Evolutionary conservation across 768 basidiomycete genomes (phyloP), one percentile per base, ranked within the genome.

Genomic region (Tulasnella sp.): DNA sequence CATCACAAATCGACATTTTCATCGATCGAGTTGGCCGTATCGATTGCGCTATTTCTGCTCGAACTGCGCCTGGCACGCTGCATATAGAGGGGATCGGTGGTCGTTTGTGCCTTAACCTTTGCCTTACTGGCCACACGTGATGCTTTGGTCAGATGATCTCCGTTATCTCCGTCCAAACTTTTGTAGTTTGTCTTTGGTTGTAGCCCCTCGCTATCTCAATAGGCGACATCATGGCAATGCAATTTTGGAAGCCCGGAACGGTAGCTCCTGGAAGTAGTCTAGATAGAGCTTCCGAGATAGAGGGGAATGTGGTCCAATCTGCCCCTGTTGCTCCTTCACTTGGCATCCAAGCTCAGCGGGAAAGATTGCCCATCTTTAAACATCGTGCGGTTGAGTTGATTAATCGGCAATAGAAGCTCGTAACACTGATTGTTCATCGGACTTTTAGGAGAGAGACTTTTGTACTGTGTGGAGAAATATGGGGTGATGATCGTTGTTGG

Each of bases 201-300:
- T n/a, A n/a, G 34, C 34, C 16, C 34, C 12, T 35, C 16, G 34
- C 16, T 16, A 35, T 16, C 34, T 16, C 12, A 35, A 16, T 16
- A 12, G 12, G 12, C 34, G 12, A 35, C 28, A 9, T 45, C 13
- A 55, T 55, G 53, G 33, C 54, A 19, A 66, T 80, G 49, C 75
- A 78, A 37, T 91, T 92, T 62, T 92, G 89, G 89, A 90, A 88
- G 63, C 90, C 90, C 4, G 90, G 90, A 13, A 82, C 86, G 12
- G 62, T 69, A 43, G 86, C 76, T 0, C 89, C 90, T 39, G 91
- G 90, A 3, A 91, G 87, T 60, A 79, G 77, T 20, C 75, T 93
- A 29, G 93, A 98, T 67, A 75, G 92, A 59, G 77, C 78, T 20
- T 72, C 82, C 3, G 83, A 85, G 59, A 71, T 73, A 19, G 89